These are phyloP conservation scores for Styphnolobium japonicum DNA, from an alignment of 306 rosid genomes.

Conservation along the genomic window DNA sequence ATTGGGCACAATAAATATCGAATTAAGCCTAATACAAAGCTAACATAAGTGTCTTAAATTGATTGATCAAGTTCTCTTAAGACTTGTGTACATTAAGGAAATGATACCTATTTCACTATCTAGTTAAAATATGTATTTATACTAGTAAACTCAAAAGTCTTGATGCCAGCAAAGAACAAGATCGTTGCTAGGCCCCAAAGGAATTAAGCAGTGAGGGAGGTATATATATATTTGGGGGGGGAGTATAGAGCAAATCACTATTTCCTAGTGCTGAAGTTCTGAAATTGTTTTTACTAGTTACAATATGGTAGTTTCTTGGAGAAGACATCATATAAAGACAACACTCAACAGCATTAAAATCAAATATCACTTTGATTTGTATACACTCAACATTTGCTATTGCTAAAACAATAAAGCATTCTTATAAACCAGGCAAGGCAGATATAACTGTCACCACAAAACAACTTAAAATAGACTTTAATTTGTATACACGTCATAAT, in stretches of 20 bases:
- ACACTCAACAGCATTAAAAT: no score
- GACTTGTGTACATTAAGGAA: neutral
- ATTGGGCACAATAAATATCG: no score
- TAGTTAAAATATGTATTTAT: neutral
- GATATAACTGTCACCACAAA: neutral
- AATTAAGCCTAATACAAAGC: no score
- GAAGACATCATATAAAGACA: no score
- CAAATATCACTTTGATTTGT: no score
- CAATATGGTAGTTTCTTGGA: neutral
- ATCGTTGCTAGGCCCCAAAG: neutral
- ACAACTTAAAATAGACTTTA: neutral
- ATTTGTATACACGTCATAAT: neutral
- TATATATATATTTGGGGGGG: neutral
- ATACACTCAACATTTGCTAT: neutral
- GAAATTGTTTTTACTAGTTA: neutral
- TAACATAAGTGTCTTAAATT: no score
- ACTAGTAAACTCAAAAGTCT: neutral
- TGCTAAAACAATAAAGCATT: neutral
- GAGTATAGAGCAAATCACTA: neutral
- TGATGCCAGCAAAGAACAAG: neutral
- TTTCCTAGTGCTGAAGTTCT: neutral
- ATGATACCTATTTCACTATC: neutral
- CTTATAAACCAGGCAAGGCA: neutral
- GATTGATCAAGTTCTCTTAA: neutral
- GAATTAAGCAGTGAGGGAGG: neutral